Evolutionary conservation across 2,329 filamentous ascomycete species (phyloP), one percentile per base, ranked within the genome.

Genomic region (Penicillium psychrosexuale): DNA sequence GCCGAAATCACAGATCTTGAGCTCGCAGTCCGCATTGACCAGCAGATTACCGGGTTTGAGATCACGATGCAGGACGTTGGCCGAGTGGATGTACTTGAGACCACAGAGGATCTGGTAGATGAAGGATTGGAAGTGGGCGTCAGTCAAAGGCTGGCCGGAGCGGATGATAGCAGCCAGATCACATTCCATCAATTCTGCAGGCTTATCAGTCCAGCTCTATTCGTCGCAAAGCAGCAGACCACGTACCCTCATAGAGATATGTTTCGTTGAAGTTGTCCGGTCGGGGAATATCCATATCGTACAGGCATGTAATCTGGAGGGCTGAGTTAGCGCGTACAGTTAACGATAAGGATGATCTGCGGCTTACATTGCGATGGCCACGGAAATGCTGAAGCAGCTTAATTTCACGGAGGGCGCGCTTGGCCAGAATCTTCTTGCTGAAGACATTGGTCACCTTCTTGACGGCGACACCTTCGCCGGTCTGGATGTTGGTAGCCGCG

Each of bases 371-470:
- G 69, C 90, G 87, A 70, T 93, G 89, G 50, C 90, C 90, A 68
- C 94, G 85, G 80, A 99, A 99, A 77, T 99, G 94, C 80, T 97
- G 93, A 62, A 99, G 82, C 66, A 99, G 84, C 84, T 97, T 99
- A 78, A 99, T 97, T 80, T 99, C 94, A 75, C 94, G 87, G 81
- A 99, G 78, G 47, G 94, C 94, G 71, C 94, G 90, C 86, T 99
- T 99, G 68, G 94, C 94, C 64, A 99, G 83, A 66, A 99, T 99
- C 85, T 97, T 97, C 81, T 99, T 99, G 84, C 91, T 97, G 78
- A 99, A 99, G 68, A 99, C 93, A 89, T 99, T 99, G 80, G 94
- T 99, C 74, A 99, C 91, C 79, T 99, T 99, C 79, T 99, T 99
- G 82, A 99, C 94, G 68, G 94, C 94, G 60, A 99, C 92, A 38